Evolutionary conservation across 2,329 filamentous ascomycete genomes (phyloP).

Genomic region (Coniochaeta sp.): DNA sequence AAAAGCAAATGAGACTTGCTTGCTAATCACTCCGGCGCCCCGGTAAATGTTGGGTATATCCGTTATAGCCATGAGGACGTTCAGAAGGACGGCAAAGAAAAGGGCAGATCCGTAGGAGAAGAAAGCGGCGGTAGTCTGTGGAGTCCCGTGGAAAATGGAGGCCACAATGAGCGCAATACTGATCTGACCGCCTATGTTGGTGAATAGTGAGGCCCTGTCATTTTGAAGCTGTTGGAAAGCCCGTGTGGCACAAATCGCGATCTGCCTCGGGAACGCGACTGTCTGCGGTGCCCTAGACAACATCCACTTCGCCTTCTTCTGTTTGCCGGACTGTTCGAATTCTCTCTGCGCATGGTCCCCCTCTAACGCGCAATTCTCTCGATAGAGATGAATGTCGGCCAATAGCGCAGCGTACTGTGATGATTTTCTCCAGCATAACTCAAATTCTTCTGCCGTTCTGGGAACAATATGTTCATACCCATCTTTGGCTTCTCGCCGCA

Average conservation of each 20-base stretch:
- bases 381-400: constrained; percentile 45
- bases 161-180: constrained; percentile 55
- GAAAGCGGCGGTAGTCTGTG: constrained; percentile 43
- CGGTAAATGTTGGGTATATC: constrained; percentile 45
- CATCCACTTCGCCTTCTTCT: constrained; percentile 43
- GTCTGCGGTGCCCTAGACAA: constrained; percentile 49
- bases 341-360: constrained; percentile 23
- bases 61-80: constrained; percentile 50
- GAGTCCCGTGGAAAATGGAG: constrained; percentile 47
- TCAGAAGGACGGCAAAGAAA: constrained; percentile 52
- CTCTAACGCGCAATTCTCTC: constrained; percentile 36
- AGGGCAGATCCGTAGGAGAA: constrained; percentile 47
- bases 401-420: constrained; percentile 33
- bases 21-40: constrained; percentile 40
- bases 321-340: constrained; percentile 40
- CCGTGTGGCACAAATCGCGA: constrained; percentile 41
- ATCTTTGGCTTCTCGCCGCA: constrained; percentile 45
- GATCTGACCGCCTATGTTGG: constrained; percentile 38
- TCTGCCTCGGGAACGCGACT: constrained; percentile 46
- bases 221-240: constrained; percentile 46
- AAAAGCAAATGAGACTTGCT: constrained; percentile 40
- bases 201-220: constrained; percentile 39
- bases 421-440: constrained; percentile 36
- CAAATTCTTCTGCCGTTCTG: constrained; percentile 64
- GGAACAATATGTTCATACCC: constrained; percentile 63